Evolutionary conservation across 2,329 filamentous ascomycete species (phyloP).

Genomic region (Tolypocladium ovalisporum): DNA sequence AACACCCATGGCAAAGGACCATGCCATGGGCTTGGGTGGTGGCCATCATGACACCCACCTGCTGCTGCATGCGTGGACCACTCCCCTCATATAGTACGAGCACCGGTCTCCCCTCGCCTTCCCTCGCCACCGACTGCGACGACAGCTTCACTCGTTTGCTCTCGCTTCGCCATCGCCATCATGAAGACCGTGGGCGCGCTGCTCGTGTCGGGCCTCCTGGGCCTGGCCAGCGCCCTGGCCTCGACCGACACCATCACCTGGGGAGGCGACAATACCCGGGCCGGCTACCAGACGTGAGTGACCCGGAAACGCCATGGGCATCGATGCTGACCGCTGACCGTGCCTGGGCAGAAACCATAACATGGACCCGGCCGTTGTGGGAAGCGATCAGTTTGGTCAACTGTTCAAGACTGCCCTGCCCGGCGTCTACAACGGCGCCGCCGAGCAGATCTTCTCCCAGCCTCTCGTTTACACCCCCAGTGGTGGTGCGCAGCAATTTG

Average conservation of each 20-base stretch:
- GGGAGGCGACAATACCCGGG: slow-evolving; percentile 44
- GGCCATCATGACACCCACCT: background rate
- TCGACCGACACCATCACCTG: slow-evolving; percentile 48
- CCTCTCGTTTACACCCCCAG: slow-evolving; percentile 38
- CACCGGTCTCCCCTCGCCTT: background rate
- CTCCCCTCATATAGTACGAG: background rate
- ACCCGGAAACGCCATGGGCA: background rate
- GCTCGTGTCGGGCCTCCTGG: slow-evolving; percentile 20
- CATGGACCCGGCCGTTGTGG: slow-evolving; percentile 49
- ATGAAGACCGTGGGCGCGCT: slow-evolving; percentile 16
- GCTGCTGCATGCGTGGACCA: background rate
- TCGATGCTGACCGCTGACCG: background rate
- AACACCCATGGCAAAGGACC: background rate
- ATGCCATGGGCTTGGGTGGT: background rate
- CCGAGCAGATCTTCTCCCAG: slow-evolving; percentile 43
- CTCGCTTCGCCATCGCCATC: background rate
- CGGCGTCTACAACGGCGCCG: slow-evolving; percentile 35
- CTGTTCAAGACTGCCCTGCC: slow-evolving; percentile 41
- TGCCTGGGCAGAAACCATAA: slow-evolving; percentile 42
- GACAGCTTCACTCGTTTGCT: background rate
- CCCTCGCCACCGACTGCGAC: background rate
- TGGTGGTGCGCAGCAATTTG: slow-evolving; percentile 34
- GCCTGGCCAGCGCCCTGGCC: slow-evolving; percentile 23
- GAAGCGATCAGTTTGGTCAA: slow-evolving; percentile 41
- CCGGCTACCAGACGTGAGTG: slow-evolving; percentile 42